Base-by-base conservation (phyloP, 1,284 basidiomycete species). In the Veloporphyrellus conicus region DNA sequence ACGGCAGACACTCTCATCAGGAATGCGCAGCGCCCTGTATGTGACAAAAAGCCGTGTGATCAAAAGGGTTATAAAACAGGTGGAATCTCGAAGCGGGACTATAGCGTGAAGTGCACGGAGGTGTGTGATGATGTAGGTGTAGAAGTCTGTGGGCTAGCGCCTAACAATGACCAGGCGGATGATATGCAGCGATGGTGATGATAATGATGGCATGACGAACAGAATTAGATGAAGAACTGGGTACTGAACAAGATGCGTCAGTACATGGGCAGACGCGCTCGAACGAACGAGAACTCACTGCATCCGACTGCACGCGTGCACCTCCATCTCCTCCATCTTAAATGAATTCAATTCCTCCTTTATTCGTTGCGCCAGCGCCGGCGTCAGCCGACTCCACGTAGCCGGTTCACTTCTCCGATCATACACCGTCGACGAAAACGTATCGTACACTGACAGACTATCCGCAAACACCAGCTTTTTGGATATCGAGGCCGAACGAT, bases 321-420 rank as follows among this genome's bases (percentile, higher is more conserved):
- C 91, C 63, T 93, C 90, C 93, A 97, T 96, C 73, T 94, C 90
- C 71, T 96, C 93, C 87, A 96, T 91, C 77, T 96, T 96, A 73
- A 89, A 96, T 52, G 90, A 92, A 71, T 96, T 94, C 39, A 95
- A 74, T 73, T 94, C 91, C 70, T 94, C 91, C 76, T 97, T 97
- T 70, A 97, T 97, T 55, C 87, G 78, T 75, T 96, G 90, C 37
- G 95, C 95, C 59, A 98, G 74, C 52, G 88, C 83, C 38, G 95
- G 95, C 43, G 95, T 99, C 59, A 99, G 72, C 28, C 91, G 80
- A 72, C 94, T 97, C 84, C 93, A 97, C 18, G 95, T 98, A 39
- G 93, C 94, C 23, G 92, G 92, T 69, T 97, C 95, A 59, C 90
- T 93, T 54, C 93, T 77, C 45, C 95, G 78, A 69, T 99, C 95